These are phyloP conservation scores for Xylariaceae sp. DNA, from an alignment of 2,329 filamentous ascomycete species.

Conservation along the genomic window DNA sequence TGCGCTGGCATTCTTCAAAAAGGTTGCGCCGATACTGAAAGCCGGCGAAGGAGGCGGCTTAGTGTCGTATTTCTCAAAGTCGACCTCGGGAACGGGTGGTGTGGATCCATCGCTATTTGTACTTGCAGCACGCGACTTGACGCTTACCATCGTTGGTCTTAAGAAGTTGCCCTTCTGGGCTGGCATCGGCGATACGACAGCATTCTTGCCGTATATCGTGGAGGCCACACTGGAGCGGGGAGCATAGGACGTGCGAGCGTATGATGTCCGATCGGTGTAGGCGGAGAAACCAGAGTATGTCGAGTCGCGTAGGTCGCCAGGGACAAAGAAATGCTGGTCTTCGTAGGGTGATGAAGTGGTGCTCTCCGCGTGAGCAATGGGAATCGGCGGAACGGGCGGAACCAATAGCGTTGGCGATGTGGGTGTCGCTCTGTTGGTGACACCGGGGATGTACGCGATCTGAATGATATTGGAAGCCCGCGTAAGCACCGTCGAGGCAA, in stretches of 20 bases:
- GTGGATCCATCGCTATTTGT: conserved; percentile 51
- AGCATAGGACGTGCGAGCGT: conserved; percentile 56
- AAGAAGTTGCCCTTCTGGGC: conserved; percentile 84
- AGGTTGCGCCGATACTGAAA: conserved; percentile 67
- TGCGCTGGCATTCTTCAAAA: conserved; percentile 62
- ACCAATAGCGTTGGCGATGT: conserved; percentile 79
- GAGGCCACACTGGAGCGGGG: conserved; percentile 78
- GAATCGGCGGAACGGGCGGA: conserved; percentile 91
- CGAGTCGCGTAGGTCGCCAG: conserved; percentile 84
- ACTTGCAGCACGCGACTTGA: conserved; percentile 66
- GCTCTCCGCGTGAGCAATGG: conserved; percentile 60
- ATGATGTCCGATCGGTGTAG: conserved; percentile 60
- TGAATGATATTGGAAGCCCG: conserved; percentile 98
- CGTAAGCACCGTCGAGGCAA: conserved; percentile 92
- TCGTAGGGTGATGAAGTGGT: conserved; percentile 58
- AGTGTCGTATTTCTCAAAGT: conserved; percentile 57
- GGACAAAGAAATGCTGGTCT: conserved; percentile 91
- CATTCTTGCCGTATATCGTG: conserved; percentile 90
- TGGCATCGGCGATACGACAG: conserved; percentile 70
- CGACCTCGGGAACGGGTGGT: conserved; percentile 72
- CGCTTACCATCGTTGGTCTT: conserved; percentile 89
- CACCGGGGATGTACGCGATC: conserved; percentile 97
- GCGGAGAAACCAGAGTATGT: conserved; percentile 78
- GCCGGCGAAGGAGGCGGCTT: conserved; percentile 43
- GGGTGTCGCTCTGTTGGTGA: conserved; percentile 85